A percentile compares a stretch with the other conserved stretches of the same genome.
These are phyloP conservation scores for Mycena haematopus DNA, from an alignment of 768 basidiomycete species.

Conservation along the genomic window DNA sequence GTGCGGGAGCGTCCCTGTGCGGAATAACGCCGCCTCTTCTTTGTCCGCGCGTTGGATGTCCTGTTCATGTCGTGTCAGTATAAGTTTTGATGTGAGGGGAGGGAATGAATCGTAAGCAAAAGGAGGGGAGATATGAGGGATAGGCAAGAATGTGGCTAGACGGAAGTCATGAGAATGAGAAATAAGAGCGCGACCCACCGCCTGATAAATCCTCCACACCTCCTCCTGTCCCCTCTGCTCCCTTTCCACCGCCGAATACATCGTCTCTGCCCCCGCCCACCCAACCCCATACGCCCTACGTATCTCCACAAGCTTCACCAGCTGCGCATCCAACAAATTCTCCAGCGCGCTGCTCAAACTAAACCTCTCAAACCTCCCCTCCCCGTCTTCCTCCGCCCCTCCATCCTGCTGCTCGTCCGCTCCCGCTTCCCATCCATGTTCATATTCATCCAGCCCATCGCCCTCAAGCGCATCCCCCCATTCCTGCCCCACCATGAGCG, in stretches of 20 bases:
- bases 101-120: neutral
- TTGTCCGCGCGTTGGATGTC: conserved; percentile 49
- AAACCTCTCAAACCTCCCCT: conserved; percentile 60
- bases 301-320: conserved; percentile 59
- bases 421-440: neutral
- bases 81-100: too few relatives aligned
- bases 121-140: neutral
- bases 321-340: conserved; percentile 60
- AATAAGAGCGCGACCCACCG: conserved; percentile 26
- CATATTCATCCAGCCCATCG: conserved; percentile 8
- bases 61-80: conserved; percentile 32
- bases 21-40: conserved; percentile 46
- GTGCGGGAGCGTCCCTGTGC: conserved; percentile 54
- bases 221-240: conserved; percentile 48
- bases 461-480: conserved; percentile 17
- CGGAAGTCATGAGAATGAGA: neutral
- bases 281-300: conserved; percentile 60
- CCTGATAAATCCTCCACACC: conserved; percentile 39
- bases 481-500: conserved; percentile 29
- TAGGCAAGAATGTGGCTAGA: neutral
- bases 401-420: conserved; percentile 20
- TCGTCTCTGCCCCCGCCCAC: conserved; percentile 73
- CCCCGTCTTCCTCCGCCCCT: conserved; percentile 41
- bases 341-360: conserved; percentile 71
- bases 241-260: conserved; percentile 53